These are phyloP conservation scores for Apiospora kogelbergensis DNA, from an alignment of 2,329 filamentous ascomycete species.

Conservation along the genomic window DNA sequence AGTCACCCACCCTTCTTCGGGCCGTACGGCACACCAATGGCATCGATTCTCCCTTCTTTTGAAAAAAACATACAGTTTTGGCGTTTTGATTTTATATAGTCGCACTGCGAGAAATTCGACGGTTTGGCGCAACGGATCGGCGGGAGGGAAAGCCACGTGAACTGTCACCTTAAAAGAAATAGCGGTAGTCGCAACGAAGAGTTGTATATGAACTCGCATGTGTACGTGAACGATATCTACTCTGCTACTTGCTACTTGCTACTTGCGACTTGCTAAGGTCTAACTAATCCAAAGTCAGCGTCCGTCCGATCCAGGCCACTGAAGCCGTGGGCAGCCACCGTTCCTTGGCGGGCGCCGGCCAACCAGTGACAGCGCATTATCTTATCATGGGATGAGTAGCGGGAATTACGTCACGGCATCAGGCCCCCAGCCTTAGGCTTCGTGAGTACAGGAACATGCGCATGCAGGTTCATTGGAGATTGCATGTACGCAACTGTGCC, in stretches of 20 bases:
- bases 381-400: slow-evolving; percentile 4
- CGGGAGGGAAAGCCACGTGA: no score
- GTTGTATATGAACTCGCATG: no score
- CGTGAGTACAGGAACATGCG: not conserved
- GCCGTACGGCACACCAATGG: slow-evolving; percentile 6
- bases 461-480: not conserved
- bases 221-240: not conserved
- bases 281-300: not conserved
- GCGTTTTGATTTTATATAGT: slow-evolving; percentile 4
- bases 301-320: not conserved
- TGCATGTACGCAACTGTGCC: not conserved
- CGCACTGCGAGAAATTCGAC: not conserved
- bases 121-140: no score
- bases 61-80: slow-evolving; percentile 14
- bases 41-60: slow-evolving; percentile 12
- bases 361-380: not conserved
- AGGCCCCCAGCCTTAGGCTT: not conserved
- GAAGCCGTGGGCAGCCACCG: not conserved
- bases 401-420: not conserved
- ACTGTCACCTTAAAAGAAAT: no score
- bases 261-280: not conserved
- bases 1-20: slow-evolving; percentile 14
- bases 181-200: no score
- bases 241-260: no score
- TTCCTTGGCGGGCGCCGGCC: not conserved